Conservation (phyloP, 2,329 filamentous ascomycete species). For the Aspergillus phoenicis region DNA sequence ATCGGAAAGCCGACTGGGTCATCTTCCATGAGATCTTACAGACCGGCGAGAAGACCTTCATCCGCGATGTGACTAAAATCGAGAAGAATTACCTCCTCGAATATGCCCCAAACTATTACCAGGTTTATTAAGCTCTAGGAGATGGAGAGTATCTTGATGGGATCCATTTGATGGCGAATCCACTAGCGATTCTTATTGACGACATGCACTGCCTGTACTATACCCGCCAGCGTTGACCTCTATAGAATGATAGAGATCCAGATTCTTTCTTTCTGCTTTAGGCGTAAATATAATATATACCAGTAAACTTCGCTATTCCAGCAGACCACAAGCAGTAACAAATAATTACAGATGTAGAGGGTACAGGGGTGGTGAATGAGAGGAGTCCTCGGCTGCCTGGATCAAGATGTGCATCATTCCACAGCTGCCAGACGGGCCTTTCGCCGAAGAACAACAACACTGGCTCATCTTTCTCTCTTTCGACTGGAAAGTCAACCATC, state of each 20-base stretch:
- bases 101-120: slow-evolving; percentile 83
- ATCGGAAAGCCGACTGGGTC: slow-evolving; percentile 94
- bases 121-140: slow-evolving; percentile 47
- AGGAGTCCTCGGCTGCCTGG: no score
- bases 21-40: slow-evolving; percentile 94
- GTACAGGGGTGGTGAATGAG: no score
- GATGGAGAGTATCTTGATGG: background rate
- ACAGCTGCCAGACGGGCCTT: no score
- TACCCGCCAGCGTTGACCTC: background rate
- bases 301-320: background rate
- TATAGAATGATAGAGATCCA: background rate
- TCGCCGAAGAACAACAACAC: background rate
- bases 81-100: slow-evolving; percentile 91
- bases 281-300: background rate
- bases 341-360: no score
- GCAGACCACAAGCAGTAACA: background rate
- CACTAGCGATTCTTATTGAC: background rate
- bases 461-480: background rate
- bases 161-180: background rate
- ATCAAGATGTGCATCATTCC: no score
- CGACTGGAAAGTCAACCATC: background rate
- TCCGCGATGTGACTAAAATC: slow-evolving; percentile 89
- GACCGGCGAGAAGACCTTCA: slow-evolving; percentile 83
- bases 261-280: background rate
- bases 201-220: background rate